Percentiles rank a stretch among this genome's conserved stretches.
Evolutionary conservation across 352 stramenopile species (phyloP).

Genomic region (Pythium vanterpoolii): DNA sequence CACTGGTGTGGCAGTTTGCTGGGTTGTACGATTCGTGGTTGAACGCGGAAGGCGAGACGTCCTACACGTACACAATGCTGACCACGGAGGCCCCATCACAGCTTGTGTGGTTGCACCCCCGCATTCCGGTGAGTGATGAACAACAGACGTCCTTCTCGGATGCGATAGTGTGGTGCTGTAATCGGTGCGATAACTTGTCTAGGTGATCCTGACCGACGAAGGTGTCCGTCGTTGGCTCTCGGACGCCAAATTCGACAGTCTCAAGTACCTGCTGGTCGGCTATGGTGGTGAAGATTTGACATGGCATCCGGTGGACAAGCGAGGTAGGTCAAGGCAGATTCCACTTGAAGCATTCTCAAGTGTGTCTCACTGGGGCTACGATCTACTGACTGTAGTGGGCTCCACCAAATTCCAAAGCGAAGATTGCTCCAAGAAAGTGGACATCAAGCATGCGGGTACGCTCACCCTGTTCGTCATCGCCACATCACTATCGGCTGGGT

Average conservation of each 20-base stretch:
- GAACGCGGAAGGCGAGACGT: conserved; percentile 55
- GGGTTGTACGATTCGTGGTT: conserved; percentile 84
- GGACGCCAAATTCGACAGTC: conserved; percentile 48
- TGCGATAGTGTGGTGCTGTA: background rate
- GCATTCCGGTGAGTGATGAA: conserved; percentile 61
- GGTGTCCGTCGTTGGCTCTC: conserved; percentile 62
- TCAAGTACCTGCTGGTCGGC: conserved; percentile 49
- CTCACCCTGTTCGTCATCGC: background rate
- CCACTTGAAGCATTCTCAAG: background rate
- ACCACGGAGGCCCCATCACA: conserved; percentile 68
- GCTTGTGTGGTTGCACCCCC: conserved; percentile 82
- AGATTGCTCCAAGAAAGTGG: conserved; percentile 67
- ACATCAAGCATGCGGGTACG: conserved; percentile 72
- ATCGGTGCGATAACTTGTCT: background rate
- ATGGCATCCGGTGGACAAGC: conserved; percentile 77
- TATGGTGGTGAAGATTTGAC: conserved; percentile 56
- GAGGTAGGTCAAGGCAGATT: conserved; percentile 25
- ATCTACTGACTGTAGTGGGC: conserved; percentile 41
- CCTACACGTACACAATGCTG: conserved; percentile 86
- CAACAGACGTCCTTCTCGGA: no score
- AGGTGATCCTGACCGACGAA: conserved; percentile 76
- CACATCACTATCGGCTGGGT: background rate
- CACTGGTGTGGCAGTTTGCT: conserved; percentile 53
- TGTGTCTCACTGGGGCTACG: background rate
- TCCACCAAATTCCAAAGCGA: conserved; percentile 73